Percentiles rank a stretch among this genome's conserved stretches.
Evolutionary conservation across 495 filamentous ascomycete species (phyloP).

Genomic region (Melanomma pulvis-pyrius): DNA sequence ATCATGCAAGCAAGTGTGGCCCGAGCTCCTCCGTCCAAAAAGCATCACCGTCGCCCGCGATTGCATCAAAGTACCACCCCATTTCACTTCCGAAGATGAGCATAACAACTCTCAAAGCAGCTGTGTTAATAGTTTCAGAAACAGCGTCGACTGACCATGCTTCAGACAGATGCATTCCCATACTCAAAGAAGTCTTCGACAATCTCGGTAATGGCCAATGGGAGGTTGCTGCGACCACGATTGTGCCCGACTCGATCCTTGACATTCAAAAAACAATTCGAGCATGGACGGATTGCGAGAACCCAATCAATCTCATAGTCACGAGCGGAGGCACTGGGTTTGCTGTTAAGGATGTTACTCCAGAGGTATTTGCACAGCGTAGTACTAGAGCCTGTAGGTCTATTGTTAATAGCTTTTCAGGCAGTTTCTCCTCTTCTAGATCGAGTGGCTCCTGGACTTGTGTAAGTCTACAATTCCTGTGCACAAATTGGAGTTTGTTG

Average conservation of each 20-base stretch:
- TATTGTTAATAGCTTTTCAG: slow-evolving; percentile 46
- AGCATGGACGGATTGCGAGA: slow-evolving; percentile 66
- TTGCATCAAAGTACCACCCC: neutral
- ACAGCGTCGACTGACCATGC: slow-evolving; percentile 84
- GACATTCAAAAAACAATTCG: slow-evolving; percentile 74
- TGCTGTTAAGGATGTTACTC: slow-evolving; percentile 82
- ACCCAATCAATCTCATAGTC: slow-evolving; percentile 73
- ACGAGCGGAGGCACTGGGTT: slow-evolving; percentile 95
- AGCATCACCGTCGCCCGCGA: neutral
- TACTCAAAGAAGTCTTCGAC: slow-evolving; percentile 68
- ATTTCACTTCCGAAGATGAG: slow-evolving; percentile 23
- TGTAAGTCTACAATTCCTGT: slow-evolving; percentile 57
- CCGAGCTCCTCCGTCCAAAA: slow-evolving; percentile 18
- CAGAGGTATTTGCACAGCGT: slow-evolving; percentile 63
- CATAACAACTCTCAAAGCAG: slow-evolving; percentile 57
- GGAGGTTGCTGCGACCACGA: slow-evolving; percentile 66
- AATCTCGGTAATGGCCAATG: slow-evolving; percentile 66
- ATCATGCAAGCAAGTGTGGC: slow-evolving; percentile 8
- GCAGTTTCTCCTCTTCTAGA: slow-evolving; percentile 81
- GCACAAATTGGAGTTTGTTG: slow-evolving; percentile 27
- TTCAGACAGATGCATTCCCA: slow-evolving; percentile 69
- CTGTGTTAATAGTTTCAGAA: slow-evolving; percentile 87
- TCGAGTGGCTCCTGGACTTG: slow-evolving; percentile 83
- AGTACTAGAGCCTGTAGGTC: neutral
- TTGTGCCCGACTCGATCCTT: slow-evolving; percentile 77